Evolutionary conservation across 805 yeast species (phyloP).

Genomic region (Hyphopichia homilentoma): DNA sequence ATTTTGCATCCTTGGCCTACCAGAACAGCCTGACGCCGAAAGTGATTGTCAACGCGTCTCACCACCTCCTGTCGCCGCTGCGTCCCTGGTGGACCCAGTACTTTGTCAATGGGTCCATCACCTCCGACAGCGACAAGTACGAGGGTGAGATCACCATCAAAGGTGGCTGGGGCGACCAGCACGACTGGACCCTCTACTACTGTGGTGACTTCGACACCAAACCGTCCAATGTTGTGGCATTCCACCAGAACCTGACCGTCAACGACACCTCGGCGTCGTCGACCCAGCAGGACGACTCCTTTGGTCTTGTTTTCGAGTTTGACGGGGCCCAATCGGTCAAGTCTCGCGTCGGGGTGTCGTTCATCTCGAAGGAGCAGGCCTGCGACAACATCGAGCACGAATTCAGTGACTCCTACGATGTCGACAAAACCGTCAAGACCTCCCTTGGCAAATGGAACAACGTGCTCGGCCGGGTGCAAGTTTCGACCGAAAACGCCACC

Average conservation of each 20-base stretch:
- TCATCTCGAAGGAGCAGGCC: constrained; percentile 24
- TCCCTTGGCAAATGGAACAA: constrained; percentile 15
- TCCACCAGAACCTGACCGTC: constrained; percentile 4
- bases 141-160: constrained; percentile 19
- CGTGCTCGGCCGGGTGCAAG: constrained; percentile 19
- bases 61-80: constrained; percentile 20
- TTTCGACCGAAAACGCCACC: constrained; percentile 9
- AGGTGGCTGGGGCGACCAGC: constrained; percentile 31
- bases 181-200: constrained; percentile 23
- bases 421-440: constrained; percentile 11
- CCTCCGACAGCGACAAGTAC: constrained; percentile 13
- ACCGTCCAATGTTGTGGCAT: constrained; percentile 11
- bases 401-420: constrained; percentile 9
- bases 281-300: constrained; percentile 10
- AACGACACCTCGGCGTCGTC: constrained; percentile 3
- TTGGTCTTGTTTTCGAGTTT: constrained; percentile 23
- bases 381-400: constrained; percentile 18
- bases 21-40: constrained; percentile 10
- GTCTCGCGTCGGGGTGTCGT: constrained; percentile 26
- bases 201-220: constrained; percentile 23
- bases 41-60: constrained; percentile 24
- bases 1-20: constrained; percentile 12
- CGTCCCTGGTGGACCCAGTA: constrained; percentile 32
- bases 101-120: constrained; percentile 21
- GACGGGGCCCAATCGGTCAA: constrained; percentile 5